phyloP scores from a whole-genome alignment of 805 yeast species.

The Tetrapisispora phaffii region DNA sequence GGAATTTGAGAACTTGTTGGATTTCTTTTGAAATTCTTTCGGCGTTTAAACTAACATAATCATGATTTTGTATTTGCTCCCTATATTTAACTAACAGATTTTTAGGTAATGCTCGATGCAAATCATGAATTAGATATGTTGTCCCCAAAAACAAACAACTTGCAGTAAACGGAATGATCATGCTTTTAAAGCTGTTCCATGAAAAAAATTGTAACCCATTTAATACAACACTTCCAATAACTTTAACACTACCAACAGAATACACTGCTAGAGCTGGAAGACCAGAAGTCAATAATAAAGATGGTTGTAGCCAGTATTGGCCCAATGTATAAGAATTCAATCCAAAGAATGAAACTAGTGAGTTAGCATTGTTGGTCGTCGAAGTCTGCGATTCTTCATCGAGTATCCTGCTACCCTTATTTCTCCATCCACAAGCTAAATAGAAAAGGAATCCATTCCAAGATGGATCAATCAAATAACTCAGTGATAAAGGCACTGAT shows the following conservation, averaged over 20 bases:
- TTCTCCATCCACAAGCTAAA: conserved; percentile 28
- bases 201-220: conserved; percentile 33
- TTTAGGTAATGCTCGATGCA: conserved; percentile 82
- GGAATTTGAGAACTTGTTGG: conserved; percentile 67
- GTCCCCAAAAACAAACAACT: conserved; percentile 44
- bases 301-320: conserved; percentile 27
- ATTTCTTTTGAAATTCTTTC: conserved; percentile 73
- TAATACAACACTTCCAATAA: conserved; percentile 29
- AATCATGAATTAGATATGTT: conserved; percentile 62
- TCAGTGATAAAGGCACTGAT: conserved; percentile 46
- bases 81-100: conserved; percentile 68
- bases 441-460: conserved; percentile 44
- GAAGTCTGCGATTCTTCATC: conserved; percentile 5
- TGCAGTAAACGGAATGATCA: conserved; percentile 46
- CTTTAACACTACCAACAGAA: conserved; percentile 34
- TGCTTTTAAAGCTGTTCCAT: conserved; percentile 31
- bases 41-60: conserved; percentile 72
- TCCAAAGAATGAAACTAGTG: conserved; percentile 11
- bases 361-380: not conserved
- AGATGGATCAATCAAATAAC: conserved; percentile 77
- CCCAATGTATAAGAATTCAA: conserved; percentile 16
- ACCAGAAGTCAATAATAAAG: conserved; percentile 27
- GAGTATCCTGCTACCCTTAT: not conserved
- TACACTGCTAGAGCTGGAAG: conserved; percentile 28
- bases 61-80: conserved; percentile 50